phyloP scores from a whole-genome alignment of 163 green algal species.

The Picocystis sp. region DNA sequence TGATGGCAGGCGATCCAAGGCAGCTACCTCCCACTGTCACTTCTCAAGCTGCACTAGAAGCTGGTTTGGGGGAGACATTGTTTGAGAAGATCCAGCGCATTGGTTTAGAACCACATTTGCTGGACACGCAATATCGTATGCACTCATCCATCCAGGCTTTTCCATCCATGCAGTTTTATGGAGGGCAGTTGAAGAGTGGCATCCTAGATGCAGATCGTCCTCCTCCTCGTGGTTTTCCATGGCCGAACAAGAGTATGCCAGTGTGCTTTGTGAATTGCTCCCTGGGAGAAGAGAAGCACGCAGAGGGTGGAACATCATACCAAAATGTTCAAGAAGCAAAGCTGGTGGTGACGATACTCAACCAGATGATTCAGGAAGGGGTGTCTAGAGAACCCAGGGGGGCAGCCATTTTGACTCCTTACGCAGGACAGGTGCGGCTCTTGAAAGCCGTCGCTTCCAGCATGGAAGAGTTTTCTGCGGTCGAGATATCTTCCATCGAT shows the following conservation, averaged over 20 bases:
- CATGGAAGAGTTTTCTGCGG: background rate
- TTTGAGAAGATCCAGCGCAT: slow-evolving; percentile 38
- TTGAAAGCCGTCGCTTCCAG: background rate
- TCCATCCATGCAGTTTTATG: slow-evolving; percentile 58
- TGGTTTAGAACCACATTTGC: slow-evolving; percentile 34
- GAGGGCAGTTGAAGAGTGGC: slow-evolving; percentile 41
- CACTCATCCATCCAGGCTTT: slow-evolving; percentile 40
- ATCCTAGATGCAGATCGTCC: slow-evolving; percentile 24
- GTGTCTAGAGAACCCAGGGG: slow-evolving; percentile 9
- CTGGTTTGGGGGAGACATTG: slow-evolving; percentile 41
- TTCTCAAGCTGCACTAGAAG: slow-evolving; percentile 25
- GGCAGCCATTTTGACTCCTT: slow-evolving; percentile 69
- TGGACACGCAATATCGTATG: slow-evolving; percentile 83
- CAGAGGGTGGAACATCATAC: slow-evolving; percentile 10
- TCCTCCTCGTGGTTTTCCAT: slow-evolving; percentile 15
- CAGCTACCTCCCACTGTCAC: slow-evolving; percentile 82
- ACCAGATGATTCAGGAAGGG: slow-evolving; percentile 10
- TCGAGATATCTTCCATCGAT: slow-evolving; percentile 28
- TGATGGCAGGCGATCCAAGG: slow-evolving; percentile 65
- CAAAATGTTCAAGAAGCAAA: slow-evolving; percentile 17
- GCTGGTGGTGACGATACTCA: slow-evolving; percentile 11
- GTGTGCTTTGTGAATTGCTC: background rate
- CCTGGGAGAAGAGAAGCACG: background rate
- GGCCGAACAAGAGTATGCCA: slow-evolving; percentile 19
- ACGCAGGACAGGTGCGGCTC: slow-evolving; percentile 49